Evolutionary conservation across 2,329 filamentous ascomycete species (phyloP), one percentile per base, ranked within the genome.

Genomic region (Sporothrix euskadiensis): DNA sequence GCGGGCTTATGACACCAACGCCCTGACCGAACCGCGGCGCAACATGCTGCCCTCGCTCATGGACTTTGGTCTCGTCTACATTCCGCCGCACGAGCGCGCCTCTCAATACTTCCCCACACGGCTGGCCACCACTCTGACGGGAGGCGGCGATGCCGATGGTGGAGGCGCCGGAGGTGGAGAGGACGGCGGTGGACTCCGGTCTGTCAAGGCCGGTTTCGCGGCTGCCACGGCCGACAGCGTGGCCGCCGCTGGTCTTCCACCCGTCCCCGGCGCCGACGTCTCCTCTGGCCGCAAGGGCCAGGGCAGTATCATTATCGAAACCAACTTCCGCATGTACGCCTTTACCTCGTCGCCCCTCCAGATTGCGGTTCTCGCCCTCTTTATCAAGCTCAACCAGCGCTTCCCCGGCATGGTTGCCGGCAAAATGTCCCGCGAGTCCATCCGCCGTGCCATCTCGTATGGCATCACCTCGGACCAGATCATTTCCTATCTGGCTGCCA

Each of bases 401-500:
- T 98, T 97, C 83, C 92, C 93, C 0, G 97, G 97, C 83, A 92
- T 99, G 83, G 92, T 98, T 16, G 94, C 94, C 0, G 96, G 95
- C 57, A 94, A 96, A 77, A 86, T 99, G 56, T 97, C 94, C 14
- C 94, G 97, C 75, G 88, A 92, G 71, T 97, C 94, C 16, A 92
- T 98, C 78, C 92, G 94, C 72, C 89, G 90, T 74, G 97, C 97
- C 75, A 94, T 98, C 76, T 87, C 90, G 75, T 91, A 92, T 80
- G 96, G 96, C 79, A 99, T 99, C 83, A 98, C 94, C 0, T 91
- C 94, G 19, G 92, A 97, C 78, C 96, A 99, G 81, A 97, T 99
- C 81, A 95, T 99, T 78, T 90, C 91, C 22, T 99, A 98, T 83
- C 89, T 99, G 1, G 90, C 91, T 8, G 92, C 93, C 4, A 95